phyloP scores from a whole-genome alignment of 257 asterid genomes.

The Penstemon davidsonii region DNA sequence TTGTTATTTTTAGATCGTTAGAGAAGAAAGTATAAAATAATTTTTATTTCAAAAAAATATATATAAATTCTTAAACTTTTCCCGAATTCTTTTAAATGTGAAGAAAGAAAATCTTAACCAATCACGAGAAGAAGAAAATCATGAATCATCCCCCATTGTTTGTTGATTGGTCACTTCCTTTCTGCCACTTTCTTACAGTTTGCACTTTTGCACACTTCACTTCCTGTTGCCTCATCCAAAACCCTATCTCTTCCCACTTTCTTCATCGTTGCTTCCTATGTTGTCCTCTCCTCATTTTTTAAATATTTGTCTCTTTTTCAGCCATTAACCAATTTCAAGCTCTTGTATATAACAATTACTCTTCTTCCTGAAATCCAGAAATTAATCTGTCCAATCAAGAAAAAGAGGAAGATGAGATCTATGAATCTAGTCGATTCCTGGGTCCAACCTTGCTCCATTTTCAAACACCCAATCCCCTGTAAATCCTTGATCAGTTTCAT shows the following conservation, averaged over 20 bases:
- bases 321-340: not conserved
- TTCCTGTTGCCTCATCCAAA: constrained; percentile 39
- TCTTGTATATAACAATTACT: too few relatives aligned
- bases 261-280: not conserved
- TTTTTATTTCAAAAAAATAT: too few relatives aligned
- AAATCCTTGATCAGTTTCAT: constrained; percentile 22
- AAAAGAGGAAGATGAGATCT: constrained; percentile 33
- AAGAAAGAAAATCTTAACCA: too few relatives aligned
- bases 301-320: constrained; percentile 1
- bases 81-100: too few relatives aligned
- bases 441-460: constrained; percentile 30
- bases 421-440: constrained; percentile 39
- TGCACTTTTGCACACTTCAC: too few relatives aligned
- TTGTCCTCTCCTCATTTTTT: not conserved
- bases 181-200: not conserved
- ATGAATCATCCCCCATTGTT: too few relatives aligned
- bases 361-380: not conserved
- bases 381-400: not conserved
- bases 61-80: too few relatives aligned
- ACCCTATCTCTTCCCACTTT: constrained; percentile 44
- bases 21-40: too few relatives aligned
- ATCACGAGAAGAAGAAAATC: too few relatives aligned
- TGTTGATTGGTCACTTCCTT: too few relatives aligned
- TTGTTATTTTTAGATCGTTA: too few relatives aligned
- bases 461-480: constrained; percentile 23